phyloP scores from a whole-genome alignment of 129 eudicot genomes.

The Oenanthe sinensis region DNA sequence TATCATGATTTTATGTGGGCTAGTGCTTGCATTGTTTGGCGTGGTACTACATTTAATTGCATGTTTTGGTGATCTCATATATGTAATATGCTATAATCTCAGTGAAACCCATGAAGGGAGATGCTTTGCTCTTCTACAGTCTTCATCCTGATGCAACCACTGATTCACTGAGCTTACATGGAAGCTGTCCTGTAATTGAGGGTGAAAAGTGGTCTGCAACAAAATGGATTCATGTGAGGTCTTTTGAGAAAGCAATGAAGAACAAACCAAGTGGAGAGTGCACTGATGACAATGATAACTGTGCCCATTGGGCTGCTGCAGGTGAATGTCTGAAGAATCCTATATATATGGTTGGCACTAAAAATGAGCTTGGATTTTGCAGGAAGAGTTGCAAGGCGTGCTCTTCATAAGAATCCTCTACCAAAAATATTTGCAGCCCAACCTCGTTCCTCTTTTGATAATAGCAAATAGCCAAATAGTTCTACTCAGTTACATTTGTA shows the following conservation, averaged over 20 bases:
- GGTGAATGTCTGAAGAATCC: conserved; percentile 75
- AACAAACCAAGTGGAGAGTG: conserved; percentile 27
- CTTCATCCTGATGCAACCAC: conserved; percentile 75
- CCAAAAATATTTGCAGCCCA: background rate
- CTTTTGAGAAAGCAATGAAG: conserved; percentile 29
- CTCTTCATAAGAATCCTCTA: conserved; percentile 6
- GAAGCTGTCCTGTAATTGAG: conserved; percentile 80
- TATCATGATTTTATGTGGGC: background rate
- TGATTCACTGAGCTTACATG: conserved; percentile 76
- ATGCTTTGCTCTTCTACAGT: conserved; percentile 72
- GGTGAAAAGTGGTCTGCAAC: conserved; percentile 97
- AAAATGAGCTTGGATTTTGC: conserved; percentile 33
- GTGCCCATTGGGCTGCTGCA: conserved; percentile 48
- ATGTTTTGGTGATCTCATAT: background rate
- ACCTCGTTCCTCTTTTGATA: background rate
- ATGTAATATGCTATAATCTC: conserved; percentile 16
- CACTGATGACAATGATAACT: conserved; percentile 34
- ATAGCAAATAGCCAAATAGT: conserved; percentile 9
- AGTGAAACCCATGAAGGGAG: conserved; percentile 80
- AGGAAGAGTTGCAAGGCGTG: conserved; percentile 73
- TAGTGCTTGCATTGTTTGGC: background rate
- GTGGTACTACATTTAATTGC: background rate
- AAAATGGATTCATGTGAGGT: conserved; percentile 80
- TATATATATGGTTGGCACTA: conserved; percentile 50
- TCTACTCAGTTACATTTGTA: background rate